Evolutionary conservation across 345 rosid species (phyloP).

Genomic region (Acer saccharum): DNA sequence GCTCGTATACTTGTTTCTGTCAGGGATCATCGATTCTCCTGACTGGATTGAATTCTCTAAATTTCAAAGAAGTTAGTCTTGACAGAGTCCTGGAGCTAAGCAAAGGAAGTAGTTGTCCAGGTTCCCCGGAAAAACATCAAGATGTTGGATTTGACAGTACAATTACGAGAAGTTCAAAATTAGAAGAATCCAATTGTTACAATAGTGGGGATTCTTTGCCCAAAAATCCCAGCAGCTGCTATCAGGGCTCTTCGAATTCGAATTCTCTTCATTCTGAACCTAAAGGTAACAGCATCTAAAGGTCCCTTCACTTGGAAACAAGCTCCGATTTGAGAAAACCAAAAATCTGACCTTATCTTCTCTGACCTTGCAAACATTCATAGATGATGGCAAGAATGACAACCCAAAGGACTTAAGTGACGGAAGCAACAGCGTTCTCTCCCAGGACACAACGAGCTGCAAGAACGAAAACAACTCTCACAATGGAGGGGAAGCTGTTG

Average conservation of each 20-base stretch:
- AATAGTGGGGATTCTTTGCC: not conserved
- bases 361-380: no score
- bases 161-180: not conserved
- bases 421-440: not conserved
- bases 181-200: slow-evolving; percentile 1
- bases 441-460: not conserved
- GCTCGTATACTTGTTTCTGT: not conserved
- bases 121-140: not conserved
- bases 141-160: not conserved
- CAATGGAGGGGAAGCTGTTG: not conserved
- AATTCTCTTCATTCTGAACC: not conserved
- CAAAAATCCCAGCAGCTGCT: not conserved
- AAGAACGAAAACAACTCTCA: not conserved
- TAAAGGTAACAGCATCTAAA: not conserved
- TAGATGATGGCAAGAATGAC: not conserved
- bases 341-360: no score
- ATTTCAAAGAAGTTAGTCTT: not conserved
- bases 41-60: not conserved
- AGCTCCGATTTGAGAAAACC: not conserved
- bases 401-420: not conserved
- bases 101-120: not conserved
- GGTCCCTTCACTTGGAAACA: not conserved
- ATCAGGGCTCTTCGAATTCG: not conserved
- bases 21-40: not conserved
- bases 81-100: not conserved